Evolutionary conservation across 2,329 filamentous ascomycete species (phyloP), one percentile per base, ranked within the genome.

Genomic region (Sclerotinia subarctica): DNA sequence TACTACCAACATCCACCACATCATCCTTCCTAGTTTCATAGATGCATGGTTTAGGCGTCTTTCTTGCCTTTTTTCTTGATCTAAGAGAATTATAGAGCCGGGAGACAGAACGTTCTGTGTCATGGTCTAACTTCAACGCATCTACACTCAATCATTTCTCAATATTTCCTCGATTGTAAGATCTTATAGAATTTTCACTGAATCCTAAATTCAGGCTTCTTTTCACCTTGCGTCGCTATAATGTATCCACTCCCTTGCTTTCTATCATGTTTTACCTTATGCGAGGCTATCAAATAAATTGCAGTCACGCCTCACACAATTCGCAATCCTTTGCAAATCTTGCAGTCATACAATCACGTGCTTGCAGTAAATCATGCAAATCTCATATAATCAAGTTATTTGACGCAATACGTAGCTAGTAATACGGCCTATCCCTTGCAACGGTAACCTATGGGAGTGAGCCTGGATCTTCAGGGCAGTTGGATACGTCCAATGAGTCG

Each of bases 351-450:
- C 6, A 51, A 24, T 24, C 26, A 21, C 21, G 19, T 38, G 7
- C 35, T 51, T 62, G 29, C 58, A 10, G n/a, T 29, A 49, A 7
- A n/a, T 6, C 21, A 35, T 24, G 19, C 29, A 6, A 21, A 51
- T 15, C 10, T 26, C 2, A 5, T 7, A 19, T 38, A 1, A 26
- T 38, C 46, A 19, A 51, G 13, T 26, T 11, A 11, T 6, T 4
- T 1, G n/a, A 21, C 8, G 4, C 5, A 38, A 2, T 26, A 26
- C 17, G 3, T 38, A 15, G 7, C 29, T 38, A 26, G 2, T 2
- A 38, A 0, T 3, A 49, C 21, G 1, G 3, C 1, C 11, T 2
- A 3, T 15, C 2, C 13, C 1, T 47, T 35, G 0, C 19, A 24
- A 35, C 6, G 11, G 17, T 21, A 11, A 49, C 26, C 35, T 35